Evolutionary conservation across 805 yeast species (phyloP), one percentile per base, ranked within the genome.

Genomic region (Metschnikowia gelsemii): DNA sequence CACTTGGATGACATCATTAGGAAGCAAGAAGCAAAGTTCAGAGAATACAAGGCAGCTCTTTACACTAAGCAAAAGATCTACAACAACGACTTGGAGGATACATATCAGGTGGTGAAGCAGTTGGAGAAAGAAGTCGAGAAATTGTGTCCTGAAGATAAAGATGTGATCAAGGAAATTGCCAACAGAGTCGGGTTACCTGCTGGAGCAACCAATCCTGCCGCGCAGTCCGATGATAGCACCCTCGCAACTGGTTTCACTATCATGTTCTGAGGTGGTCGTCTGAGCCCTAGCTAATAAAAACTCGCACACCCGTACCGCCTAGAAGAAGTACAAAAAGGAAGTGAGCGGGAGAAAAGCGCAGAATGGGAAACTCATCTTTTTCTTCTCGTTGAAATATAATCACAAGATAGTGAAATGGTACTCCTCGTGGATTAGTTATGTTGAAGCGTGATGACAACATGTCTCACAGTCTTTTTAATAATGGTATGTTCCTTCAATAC

Each of bases 31-130:
- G 62, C 57, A 34, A 73, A 76, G 47, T 82, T 82, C 49, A 76
- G 75, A 54, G 79, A 74, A 23, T 81, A 87, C 87, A 80, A 80
- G 54, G 62, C 59, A 41, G 76, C 76, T 0, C 63, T 84, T 35
- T 67, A 75, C 36, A 68, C 66, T 14, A 76, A 76, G 53, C 89
- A 84, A 59, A 66, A 63, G n/a, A 59, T 59, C 39, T 73, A 78
- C 48, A 82, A 82, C 50, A 59, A 65, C 32, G 84, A 77, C 40
- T 72, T 84, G 43, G 79, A 75, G 41, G 55, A 49, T 8, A 46
- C 66, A 35, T 74, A 73, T 46, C 51, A 52, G 12, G 51, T 61
- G 17, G 58, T 76, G 25, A 54, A 68, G 12, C 44, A 51, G 21
- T 50, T 77, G 38, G 74, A 73, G 55, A 50, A 46, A 11, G 46